Conservation (phyloP, 306 rosid genomes). For the Inga leiocalycina region DNA sequence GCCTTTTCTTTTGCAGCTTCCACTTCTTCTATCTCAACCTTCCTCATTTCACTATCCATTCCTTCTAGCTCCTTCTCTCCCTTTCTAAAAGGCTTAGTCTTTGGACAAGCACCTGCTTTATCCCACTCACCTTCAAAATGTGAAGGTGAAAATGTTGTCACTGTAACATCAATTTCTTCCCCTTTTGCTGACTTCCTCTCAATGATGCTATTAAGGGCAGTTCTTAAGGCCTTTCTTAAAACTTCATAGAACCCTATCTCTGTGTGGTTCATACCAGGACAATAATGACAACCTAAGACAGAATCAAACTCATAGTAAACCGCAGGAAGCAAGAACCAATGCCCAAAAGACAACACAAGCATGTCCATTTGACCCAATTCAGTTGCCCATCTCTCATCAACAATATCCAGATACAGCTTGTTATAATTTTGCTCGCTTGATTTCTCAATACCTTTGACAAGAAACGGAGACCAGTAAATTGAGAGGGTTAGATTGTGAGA, state of each 20-base stretch:
- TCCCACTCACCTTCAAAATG: conserved; percentile 99
- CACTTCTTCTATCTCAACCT: conserved; percentile 73
- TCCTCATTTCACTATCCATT: conserved; percentile 85
- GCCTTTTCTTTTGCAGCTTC: conserved; percentile 57
- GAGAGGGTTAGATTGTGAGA: conserved; percentile 65
- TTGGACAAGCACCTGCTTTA: conserved; percentile 79
- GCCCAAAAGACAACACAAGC: conserved; percentile 78
- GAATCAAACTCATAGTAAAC: conserved; percentile 66
- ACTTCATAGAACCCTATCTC: conserved; percentile 88
- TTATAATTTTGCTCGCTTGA: conserved; percentile 62
- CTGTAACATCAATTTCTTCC: conserved; percentile 48
- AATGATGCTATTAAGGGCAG: conserved; percentile 54
- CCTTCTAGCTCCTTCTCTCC: conserved; percentile 73
- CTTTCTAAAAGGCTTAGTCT: conserved; percentile 55
- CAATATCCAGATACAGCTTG: conserved; percentile 63
- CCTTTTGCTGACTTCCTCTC: conserved; percentile 46
- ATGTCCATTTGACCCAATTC: conserved; percentile 59
- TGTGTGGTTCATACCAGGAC: conserved; percentile 78
- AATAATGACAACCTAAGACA: conserved; percentile 79
- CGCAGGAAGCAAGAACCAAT: conserved; percentile 93
- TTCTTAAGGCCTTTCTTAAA: conserved; percentile 66
- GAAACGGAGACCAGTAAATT: conserved; percentile 88
- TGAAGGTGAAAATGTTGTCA: conserved; percentile 86
- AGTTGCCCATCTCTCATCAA: conserved; percentile 74
- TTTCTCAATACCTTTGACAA: conserved; percentile 77